Evolutionary conservation across 1,284 basidiomycete species (phyloP).

Genomic region (Garcileccinum viscosum): DNA sequence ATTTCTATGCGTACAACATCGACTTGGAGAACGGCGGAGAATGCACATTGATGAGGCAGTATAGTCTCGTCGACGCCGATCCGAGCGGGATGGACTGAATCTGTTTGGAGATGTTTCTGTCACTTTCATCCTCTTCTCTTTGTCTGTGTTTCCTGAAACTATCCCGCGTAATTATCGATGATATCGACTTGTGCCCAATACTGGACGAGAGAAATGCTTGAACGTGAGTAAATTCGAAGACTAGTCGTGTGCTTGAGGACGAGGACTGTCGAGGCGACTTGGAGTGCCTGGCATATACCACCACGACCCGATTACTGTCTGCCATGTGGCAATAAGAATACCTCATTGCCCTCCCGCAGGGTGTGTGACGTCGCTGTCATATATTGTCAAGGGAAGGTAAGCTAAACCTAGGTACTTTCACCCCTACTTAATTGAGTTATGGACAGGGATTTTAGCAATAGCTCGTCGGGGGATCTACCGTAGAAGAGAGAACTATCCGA

Average conservation of each 20-base stretch:
- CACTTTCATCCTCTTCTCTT: neutral
- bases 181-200: neutral
- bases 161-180: neutral
- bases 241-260: neutral
- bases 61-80: conserved; percentile 58
- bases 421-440: neutral
- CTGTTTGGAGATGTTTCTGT: neutral
- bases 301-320: neutral
- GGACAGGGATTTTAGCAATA: conserved; percentile 17
- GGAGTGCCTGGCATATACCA: neutral
- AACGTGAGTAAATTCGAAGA: neutral
- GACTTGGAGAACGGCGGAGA: conserved; percentile 97
- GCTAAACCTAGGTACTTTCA: neutral
- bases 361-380: neutral
- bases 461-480: conserved; percentile 8
- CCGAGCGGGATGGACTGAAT: conserved; percentile 34
- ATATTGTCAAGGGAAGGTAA: neutral
- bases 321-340: neutral
- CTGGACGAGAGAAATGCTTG: neutral
- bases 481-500: neutral
- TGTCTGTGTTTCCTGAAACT: neutral
- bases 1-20: conserved; percentile 95
- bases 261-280: neutral
- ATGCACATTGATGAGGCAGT: conserved; percentile 93
- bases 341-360: neutral